These are phyloP conservation scores for Leavenworthia alabamica DNA, from an alignment of 345 rosid species.

Conservation along the genomic window DNA sequence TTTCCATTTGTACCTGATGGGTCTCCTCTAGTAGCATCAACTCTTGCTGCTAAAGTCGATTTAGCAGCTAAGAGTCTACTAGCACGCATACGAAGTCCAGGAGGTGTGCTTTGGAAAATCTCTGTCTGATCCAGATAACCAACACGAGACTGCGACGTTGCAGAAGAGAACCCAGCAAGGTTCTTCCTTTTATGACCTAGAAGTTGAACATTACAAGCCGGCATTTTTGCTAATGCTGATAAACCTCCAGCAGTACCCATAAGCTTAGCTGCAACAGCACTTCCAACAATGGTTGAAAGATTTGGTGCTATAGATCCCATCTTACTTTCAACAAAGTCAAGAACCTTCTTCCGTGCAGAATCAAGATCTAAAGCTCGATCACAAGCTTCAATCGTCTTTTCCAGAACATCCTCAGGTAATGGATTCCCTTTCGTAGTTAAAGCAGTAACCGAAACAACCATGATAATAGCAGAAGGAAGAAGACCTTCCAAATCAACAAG, in stretches of 20 bases:
- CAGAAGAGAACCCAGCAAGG: conserved; percentile 94
- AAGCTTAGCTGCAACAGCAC: conserved; percentile 95
- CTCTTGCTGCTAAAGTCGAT: conserved; percentile 77
- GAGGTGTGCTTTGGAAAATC: conserved; percentile 80
- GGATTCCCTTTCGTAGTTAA: conserved; percentile 90
- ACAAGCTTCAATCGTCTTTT: conserved; percentile 77
- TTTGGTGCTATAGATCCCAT: conserved; percentile 97
- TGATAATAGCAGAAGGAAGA: conserved; percentile 77
- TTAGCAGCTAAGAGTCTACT: conserved; percentile 82
- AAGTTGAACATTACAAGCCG: conserved; percentile 92
- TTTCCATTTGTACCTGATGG: conserved; percentile 73
- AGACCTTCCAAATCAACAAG: conserved; percentile 87
- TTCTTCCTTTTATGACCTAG: conserved; percentile 91
- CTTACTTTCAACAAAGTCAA: conserved; percentile 91
- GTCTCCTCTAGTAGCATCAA: conserved; percentile 81
- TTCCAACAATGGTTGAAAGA: conserved; percentile 85
- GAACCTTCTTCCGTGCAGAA: conserved; percentile 70
- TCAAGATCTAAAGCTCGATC: conserved; percentile 85
- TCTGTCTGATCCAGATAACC: conserved; percentile 89
- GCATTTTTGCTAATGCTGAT: conserved; percentile 65
- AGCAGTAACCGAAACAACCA: conserved; percentile 95
- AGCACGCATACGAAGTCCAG: conserved; percentile 63
- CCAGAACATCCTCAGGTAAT: conserved; percentile 71
- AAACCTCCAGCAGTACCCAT: conserved; percentile 99
- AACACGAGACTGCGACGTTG: conserved; percentile 71